These are phyloP conservation scores for Suillus lakei DNA, from an alignment of 768 basidiomycete species.

Conservation along the genomic window DNA sequence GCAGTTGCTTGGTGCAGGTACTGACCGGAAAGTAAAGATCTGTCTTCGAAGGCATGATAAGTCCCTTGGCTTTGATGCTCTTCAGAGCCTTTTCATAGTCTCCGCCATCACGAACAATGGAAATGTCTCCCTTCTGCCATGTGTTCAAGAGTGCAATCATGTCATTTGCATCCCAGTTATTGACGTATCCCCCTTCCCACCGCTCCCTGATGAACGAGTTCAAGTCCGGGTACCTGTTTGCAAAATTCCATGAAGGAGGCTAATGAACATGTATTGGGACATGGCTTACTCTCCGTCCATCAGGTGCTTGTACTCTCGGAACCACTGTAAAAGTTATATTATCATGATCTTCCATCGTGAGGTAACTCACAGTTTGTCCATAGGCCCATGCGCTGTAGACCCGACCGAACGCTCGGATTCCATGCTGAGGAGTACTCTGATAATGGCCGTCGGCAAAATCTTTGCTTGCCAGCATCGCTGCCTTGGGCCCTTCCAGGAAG, in stretches of 20 bases:
- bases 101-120: conserved; percentile 48
- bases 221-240: conserved; percentile 49
- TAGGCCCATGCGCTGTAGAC: conserved; percentile 66
- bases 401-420: conserved; percentile 61
- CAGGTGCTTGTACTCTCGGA: conserved; percentile 51
- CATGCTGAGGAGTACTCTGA: conserved; percentile 48
- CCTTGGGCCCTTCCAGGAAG: conserved; percentile 64
- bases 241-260: not conserved
- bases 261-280: not conserved
- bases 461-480: conserved; percentile 55
- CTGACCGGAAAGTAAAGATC: conserved; percentile 63
- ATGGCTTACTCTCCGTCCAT: conserved; percentile 43
- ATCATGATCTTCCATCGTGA: not conserved
- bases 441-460: conserved; percentile 63
- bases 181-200: conserved; percentile 53
- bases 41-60: conserved; percentile 65
- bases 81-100: conserved; percentile 47
- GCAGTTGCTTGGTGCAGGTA: not conserved
- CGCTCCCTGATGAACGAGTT: conserved; percentile 53
- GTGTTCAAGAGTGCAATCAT: conserved; percentile 53
- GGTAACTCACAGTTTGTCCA: conserved; percentile 52
- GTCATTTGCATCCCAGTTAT: conserved; percentile 60
- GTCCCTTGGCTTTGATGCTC: conserved; percentile 52
- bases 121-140: conserved; percentile 59
- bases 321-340: conserved; percentile 48